Conservation (phyloP, 495 filamentous ascomycete species). For the Penicillium arizonense region DNA sequence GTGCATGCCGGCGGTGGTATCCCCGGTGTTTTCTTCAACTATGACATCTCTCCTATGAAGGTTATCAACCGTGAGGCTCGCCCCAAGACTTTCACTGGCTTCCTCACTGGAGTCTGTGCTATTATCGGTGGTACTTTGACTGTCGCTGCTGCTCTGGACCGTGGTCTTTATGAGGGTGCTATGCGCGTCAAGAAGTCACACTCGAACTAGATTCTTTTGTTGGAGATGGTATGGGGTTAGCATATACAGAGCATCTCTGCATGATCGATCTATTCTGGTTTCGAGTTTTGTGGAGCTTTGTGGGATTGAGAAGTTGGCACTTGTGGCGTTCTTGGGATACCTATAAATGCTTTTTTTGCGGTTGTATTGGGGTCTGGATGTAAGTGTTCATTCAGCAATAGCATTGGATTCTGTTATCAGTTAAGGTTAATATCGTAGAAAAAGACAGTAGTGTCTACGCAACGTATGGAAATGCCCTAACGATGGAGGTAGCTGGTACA, state of each 20-base stretch:
- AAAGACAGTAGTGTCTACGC: too few species aligned
- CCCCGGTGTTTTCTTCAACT: constrained; percentile 97
- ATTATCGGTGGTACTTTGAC: constrained; percentile 94
- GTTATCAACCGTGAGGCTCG: constrained; percentile 95
- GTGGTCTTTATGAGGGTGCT: constrained; percentile 85
- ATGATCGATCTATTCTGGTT: background rate
- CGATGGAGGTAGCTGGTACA: too few species aligned
- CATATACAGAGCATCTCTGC: constrained; percentile 2
- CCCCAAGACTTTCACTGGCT: constrained; percentile 81
- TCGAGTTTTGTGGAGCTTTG: constrained; percentile 4
- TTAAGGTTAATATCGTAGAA: background rate
- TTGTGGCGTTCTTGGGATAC: constrained; percentile 32
- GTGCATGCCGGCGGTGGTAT: constrained; percentile 88
- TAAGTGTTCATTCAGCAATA: constrained; percentile 16
- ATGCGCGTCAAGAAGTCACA: constrained; percentile 86
- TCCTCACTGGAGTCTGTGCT: constrained; percentile 90
- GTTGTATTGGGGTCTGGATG: constrained; percentile 9
- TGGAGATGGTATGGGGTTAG: background rate
- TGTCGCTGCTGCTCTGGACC: constrained; percentile 90
- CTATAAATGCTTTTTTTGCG: constrained; percentile 20
- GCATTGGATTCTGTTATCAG: constrained; percentile 3
- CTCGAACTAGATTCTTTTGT: constrained; percentile 28
- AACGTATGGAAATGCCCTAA: background rate
- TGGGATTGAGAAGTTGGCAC: constrained; percentile 14
- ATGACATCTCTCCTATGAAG: constrained; percentile 99